Base-by-base conservation (phyloP, 345 rosid species). In the Gossypium herbaceum region DNA sequence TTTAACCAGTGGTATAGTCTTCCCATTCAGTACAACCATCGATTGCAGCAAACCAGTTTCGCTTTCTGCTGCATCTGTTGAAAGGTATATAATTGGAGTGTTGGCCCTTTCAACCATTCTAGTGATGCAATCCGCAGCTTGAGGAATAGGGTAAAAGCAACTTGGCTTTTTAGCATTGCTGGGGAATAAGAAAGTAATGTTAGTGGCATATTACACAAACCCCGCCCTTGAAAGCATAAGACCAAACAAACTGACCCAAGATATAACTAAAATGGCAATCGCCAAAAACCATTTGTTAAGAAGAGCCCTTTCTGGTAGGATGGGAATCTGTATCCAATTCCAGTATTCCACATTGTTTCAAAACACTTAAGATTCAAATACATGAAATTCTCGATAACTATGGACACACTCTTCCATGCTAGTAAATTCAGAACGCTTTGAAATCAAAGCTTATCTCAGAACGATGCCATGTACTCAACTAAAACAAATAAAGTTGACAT, bases 1-100 rank as follows among this genome's bases (percentile, higher is more conserved):
- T 73, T 80, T 86, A 41, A 94, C 93, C 73, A 94, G 88, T 12
- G 97, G 94, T 50, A 94, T 82, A 20, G 81, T 78, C 84, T 86
- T 91, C 62, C 97, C 94, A 77, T 91, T 83, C 65, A 85, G 68
- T 68, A 78, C 80, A 77, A 94, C 50, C n/a, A 94, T 79, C 6
- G 94, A 91, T 77, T 89, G 97, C 78, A 94, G 81, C 82, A 94
- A 81, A 80, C 84, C 77, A 76, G 92, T 93, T 89, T 94, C 98
- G 73, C 97, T 92, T 77, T 86, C 93, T 47, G 98, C 98, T 9
- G 98, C 98, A 85, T 92, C 98, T 4, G 98, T 94, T 74, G 98
- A 94, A 58, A 94, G 96, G 77, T 94, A 94, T 55, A 92, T 85
- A 56, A 90, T 93, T 4, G 93, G 94, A 77, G 89, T 79, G 17